Evolutionary conservation across 1,284 basidiomycete genomes (phyloP).

Genomic region (Chiua sp.): DNA sequence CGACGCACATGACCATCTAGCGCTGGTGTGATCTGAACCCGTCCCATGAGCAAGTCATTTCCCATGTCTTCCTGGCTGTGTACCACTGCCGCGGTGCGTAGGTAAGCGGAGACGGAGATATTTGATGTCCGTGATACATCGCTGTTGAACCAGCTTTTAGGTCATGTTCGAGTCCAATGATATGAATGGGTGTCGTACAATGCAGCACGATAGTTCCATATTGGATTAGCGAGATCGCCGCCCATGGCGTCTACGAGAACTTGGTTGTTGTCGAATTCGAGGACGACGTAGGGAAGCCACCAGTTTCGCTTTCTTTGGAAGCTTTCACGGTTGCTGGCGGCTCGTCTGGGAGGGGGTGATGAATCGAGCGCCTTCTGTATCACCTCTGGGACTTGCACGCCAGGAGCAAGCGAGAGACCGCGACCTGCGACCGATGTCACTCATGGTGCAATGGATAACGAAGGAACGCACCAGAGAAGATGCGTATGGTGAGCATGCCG

Average conservation of each 20-base stretch:
- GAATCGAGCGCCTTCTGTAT: slow-evolving; percentile 82
- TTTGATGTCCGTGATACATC: slow-evolving; percentile 92
- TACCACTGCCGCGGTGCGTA: slow-evolving; percentile 64
- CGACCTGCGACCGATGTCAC: slow-evolving; percentile 51
- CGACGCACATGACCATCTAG: slow-evolving; percentile 75
- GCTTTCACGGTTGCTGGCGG: slow-evolving; percentile 80
- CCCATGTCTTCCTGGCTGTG: slow-evolving; percentile 71
- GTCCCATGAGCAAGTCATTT: slow-evolving; percentile 89
- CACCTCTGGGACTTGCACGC: slow-evolving; percentile 81
- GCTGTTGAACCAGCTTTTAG: slow-evolving; percentile 44
- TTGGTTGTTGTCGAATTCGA: slow-evolving; percentile 99
- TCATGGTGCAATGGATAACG: not conserved
- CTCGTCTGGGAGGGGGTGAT: slow-evolving; percentile 54
- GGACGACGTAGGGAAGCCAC: slow-evolving; percentile 98
- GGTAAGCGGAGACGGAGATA: slow-evolving; percentile 87
- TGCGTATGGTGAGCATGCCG: slow-evolving; percentile 86
- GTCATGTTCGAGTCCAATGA: not conserved
- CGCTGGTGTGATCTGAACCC: slow-evolving; percentile 89
- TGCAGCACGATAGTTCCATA: slow-evolving; percentile 97
- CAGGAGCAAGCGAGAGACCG: slow-evolving; percentile 75
- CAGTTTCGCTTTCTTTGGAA: slow-evolving; percentile 90
- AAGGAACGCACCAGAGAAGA: slow-evolving; percentile 74
- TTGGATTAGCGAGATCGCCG: slow-evolving; percentile 83
- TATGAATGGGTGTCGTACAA: slow-evolving; percentile 63
- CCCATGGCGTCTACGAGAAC: slow-evolving; percentile 95